Percentiles rank a stretch among this genome's conserved stretches.
These are phyloP conservation scores for Cladosporium halotolerans DNA, from an alignment of 2,329 filamentous ascomycete species.

Conservation along the genomic window DNA sequence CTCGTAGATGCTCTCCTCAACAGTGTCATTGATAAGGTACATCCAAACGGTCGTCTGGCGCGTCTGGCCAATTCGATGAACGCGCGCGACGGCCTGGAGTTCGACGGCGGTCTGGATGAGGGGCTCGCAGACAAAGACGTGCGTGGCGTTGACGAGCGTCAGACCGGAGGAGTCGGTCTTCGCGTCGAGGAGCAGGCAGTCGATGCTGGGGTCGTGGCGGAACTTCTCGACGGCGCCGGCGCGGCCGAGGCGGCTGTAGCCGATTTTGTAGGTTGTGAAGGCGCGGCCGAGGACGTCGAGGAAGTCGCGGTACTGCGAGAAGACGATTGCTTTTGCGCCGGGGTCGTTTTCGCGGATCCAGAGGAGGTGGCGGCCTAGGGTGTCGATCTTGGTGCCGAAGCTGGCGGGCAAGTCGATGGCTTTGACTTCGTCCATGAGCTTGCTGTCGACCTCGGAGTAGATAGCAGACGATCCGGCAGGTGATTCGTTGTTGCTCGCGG, in stretches of 20 bases:
- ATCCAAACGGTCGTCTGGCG: conserved; percentile 90
- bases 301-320: conserved; percentile 84
- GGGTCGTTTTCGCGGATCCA: conserved; percentile 82
- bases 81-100: conserved; percentile 87
- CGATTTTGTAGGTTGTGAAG: conserved; percentile 65
- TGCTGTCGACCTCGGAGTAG: conserved; percentile 68
- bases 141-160: conserved; percentile 85
- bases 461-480: conserved; percentile 42
- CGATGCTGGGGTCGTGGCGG: conserved; percentile 63
- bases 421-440: conserved; percentile 72
- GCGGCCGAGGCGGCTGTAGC: conserved; percentile 63
- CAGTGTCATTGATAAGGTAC: conserved; percentile 83
- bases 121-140: conserved; percentile 92
- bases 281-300: conserved; percentile 66
- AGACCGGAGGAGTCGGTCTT: conserved; percentile 82
- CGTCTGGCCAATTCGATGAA: conserved; percentile 88
- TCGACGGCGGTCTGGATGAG: conserved; percentile 90
- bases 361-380: conserved; percentile 62
- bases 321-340: conserved; percentile 86
- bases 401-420: conserved; percentile 64
- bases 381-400: conserved; percentile 89
- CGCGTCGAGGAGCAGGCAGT: conserved; percentile 85
- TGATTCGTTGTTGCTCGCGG: not conserved
- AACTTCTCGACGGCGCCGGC: conserved; percentile 67
- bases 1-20: conserved; percentile 87